Conservation (phyloP, 129 eudicot genomes). For the Erigeron canadensis region DNA sequence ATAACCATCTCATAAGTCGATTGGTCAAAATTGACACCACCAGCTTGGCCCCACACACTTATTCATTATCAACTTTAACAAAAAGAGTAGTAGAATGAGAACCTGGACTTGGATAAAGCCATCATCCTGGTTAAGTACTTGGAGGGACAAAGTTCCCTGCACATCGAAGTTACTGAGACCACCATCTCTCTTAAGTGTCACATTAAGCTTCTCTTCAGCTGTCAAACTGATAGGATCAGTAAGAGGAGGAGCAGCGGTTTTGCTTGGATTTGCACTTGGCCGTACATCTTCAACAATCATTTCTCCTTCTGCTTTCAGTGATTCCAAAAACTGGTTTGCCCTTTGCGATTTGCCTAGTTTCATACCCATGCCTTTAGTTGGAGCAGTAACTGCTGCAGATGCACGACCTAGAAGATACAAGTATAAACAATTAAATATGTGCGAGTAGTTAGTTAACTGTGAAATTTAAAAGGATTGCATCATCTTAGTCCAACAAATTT, state of each 20-base stretch:
- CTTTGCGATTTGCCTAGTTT: slow-evolving; percentile 72
- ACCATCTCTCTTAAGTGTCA: slow-evolving; percentile 72
- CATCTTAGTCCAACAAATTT: background rate
- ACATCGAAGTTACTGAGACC: slow-evolving; percentile 77
- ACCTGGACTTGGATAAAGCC: slow-evolving; percentile 89
- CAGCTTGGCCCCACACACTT: no score
- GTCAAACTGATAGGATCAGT: slow-evolving; percentile 76
- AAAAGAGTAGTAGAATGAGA: slow-evolving; percentile 18
- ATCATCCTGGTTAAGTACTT: slow-evolving; percentile 74
- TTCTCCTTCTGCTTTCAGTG: slow-evolving; percentile 90
- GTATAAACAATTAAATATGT: background rate
- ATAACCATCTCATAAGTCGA: no score
- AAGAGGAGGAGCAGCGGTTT: slow-evolving; percentile 52
- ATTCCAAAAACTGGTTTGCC: slow-evolving; percentile 77
- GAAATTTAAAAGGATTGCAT: no score
- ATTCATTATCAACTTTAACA: background rate
- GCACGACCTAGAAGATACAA: slow-evolving; percentile 53
- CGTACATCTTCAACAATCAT: slow-evolving; percentile 74
- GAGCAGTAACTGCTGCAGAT: slow-evolving; percentile 81
- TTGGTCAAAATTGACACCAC: no score
- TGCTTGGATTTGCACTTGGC: slow-evolving; percentile 49
- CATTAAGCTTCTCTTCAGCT: slow-evolving; percentile 73
- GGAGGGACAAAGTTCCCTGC: slow-evolving; percentile 79
- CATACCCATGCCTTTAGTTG: slow-evolving; percentile 93
- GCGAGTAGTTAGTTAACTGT: background rate